Conservation (phyloP, 2,329 filamentous ascomycete species). For the Alternaria ventricosa region DNA sequence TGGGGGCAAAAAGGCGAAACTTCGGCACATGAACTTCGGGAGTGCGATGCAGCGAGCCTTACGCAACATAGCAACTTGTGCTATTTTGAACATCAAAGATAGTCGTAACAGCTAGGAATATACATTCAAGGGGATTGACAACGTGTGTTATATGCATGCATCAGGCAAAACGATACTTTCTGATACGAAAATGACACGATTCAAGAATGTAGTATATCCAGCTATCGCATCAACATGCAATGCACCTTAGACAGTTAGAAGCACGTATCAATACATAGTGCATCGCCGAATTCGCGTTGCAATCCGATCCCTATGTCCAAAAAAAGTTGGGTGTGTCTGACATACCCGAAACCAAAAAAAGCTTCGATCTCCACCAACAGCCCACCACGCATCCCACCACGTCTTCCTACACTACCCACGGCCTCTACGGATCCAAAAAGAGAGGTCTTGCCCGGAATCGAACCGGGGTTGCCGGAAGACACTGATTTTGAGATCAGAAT, state of each 20-base stretch:
- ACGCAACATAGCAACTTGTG: neutral
- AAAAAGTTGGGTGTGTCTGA: neutral
- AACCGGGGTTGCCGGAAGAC: slow-evolving; percentile 16
- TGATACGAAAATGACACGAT: no score
- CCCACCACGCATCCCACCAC: neutral
- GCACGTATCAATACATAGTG: no score
- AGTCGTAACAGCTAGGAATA: neutral
- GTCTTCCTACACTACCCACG: neutral
- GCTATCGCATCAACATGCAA: no score
- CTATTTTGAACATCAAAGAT: neutral
- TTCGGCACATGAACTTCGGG: neutral
- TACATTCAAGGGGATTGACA: neutral
- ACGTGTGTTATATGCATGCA: neutral
- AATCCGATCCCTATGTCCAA: neutral
- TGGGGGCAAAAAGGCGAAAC: neutral
- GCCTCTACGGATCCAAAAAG: neutral
- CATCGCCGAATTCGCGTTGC: no score
- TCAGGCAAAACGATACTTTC: no score
- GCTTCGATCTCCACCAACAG: neutral
- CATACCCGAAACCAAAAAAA: neutral
- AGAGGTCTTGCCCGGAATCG: slow-evolving; percentile 16
- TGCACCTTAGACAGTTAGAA: no score
- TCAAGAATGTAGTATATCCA: neutral
- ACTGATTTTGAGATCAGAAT: slow-evolving; percentile 6
- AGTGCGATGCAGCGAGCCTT: neutral